Percentiles rank a stretch among this genome's conserved stretches.
Conservation (phyloP, 225 moss, liverwort and hornwort genomes). For the Takakia lepidozioides region DNA sequence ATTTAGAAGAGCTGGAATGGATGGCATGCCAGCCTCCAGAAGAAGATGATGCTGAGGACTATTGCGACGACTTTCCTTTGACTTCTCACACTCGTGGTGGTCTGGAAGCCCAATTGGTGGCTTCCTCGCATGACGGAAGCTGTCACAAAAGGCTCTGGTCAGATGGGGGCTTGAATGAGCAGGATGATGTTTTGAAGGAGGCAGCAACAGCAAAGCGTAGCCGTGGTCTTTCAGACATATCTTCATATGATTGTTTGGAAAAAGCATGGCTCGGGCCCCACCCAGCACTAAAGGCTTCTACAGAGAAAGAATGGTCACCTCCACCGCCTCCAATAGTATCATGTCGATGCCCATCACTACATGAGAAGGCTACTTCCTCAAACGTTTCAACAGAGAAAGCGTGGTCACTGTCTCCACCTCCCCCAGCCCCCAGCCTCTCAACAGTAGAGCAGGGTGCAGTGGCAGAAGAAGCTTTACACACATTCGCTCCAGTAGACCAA, state of each 20-base stretch:
- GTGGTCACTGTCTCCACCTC: constrained; percentile 11
- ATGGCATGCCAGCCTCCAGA: constrained; percentile 61
- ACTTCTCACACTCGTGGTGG: constrained; percentile 18
- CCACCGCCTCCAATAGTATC: constrained; percentile 6
- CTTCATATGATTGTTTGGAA: too few relatives aligned
- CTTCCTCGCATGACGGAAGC: constrained; percentile 13
- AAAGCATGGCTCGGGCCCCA: too few relatives aligned
- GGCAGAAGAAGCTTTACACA: constrained; percentile 22
- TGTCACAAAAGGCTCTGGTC: constrained; percentile 40
- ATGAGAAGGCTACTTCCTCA: constrained; percentile 18
- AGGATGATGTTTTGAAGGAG: constrained; percentile 22
- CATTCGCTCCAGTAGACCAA: constrained; percentile 29
- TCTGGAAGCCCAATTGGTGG: constrained; percentile 6
- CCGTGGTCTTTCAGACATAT: too few relatives aligned
- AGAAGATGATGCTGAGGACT: constrained; percentile 33
- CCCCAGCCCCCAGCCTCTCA: constrained; percentile 5
- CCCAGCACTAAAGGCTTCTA: too few relatives aligned
- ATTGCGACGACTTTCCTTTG: constrained; percentile 19
- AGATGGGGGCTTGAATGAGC: constrained; percentile 7
- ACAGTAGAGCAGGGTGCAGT: constrained; percentile 2
- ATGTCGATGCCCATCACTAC: constrained; percentile 14
- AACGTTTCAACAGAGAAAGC: constrained; percentile 13
- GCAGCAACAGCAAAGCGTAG: constrained; percentile 5
- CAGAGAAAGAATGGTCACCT: background rate
- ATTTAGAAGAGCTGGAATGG: constrained; percentile 80